phyloP scores from a whole-genome alignment of 228 moss, liverwort and hornwort genomes.

The Sphagnum fallax region DNA sequence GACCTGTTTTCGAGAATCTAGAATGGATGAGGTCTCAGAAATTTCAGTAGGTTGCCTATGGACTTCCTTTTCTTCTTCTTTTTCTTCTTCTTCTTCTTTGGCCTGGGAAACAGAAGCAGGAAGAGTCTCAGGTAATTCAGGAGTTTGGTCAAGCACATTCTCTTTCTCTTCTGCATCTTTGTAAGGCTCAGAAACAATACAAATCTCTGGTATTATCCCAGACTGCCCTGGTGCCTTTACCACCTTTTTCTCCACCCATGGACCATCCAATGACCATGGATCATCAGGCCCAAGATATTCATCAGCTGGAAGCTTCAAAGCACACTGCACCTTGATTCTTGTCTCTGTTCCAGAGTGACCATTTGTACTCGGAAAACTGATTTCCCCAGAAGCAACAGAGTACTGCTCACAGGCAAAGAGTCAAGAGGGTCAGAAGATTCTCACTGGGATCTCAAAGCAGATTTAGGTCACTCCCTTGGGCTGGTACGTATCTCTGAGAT shows the following conservation, averaged over 20 bases:
- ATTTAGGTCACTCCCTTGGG: not conserved
- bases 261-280: conserved; percentile 63
- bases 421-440: not conserved
- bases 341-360: conserved; percentile 29
- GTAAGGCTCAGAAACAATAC: too few relatives aligned
- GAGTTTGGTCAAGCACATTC: too few relatives aligned
- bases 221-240: conserved; percentile 5
- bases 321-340: conserved; percentile 41
- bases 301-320: conserved; percentile 44
- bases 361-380: conserved; percentile 27
- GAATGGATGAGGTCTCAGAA: too few relatives aligned
- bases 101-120: too few relatives aligned
- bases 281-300: conserved; percentile 51
- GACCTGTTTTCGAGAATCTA: too few relatives aligned
- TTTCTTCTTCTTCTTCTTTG: too few relatives aligned
- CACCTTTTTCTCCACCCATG: conserved; percentile 38
- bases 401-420: conserved; percentile 22
- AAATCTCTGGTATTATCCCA: not conserved
- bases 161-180: too few relatives aligned
- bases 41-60: too few relatives aligned
- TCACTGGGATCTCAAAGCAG: not conserved
- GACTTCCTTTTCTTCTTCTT: too few relatives aligned
- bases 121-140: too few relatives aligned
- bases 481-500: too few relatives aligned
- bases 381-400: conserved; percentile 14